These are phyloP conservation scores for Gossypium raimondii DNA, from an alignment of 345 rosid genomes.

Conservation along the genomic window DNA sequence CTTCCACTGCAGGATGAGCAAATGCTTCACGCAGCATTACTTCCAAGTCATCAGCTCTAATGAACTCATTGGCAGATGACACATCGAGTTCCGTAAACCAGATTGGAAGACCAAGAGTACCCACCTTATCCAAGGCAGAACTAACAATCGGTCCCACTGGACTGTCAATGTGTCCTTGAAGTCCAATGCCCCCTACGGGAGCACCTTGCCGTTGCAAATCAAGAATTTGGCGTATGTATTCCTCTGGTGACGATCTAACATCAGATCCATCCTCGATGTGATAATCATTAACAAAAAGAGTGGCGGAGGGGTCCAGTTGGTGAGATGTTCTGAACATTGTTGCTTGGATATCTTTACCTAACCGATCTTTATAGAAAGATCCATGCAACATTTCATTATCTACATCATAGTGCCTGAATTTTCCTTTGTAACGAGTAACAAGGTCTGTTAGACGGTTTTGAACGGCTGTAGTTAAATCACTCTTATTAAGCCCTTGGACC, in stretches of 20 bases:
- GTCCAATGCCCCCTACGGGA: conserved; percentile 21
- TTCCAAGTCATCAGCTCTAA: conserved; percentile 77
- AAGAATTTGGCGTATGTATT: conserved; percentile 44
- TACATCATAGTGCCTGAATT: conserved; percentile 71
- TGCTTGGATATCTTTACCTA: conserved; percentile 60
- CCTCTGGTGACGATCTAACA: conserved; percentile 61
- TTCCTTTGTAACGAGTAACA: conserved; percentile 55
- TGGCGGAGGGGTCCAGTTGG: conserved; percentile 65
- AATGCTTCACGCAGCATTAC: conserved; percentile 85
- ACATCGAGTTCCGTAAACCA: conserved; percentile 62
- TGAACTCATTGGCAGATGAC: conserved; percentile 51
- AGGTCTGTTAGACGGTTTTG: conserved; percentile 42
- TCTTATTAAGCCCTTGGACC: conserved; percentile 37
- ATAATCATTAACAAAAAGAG: conserved; percentile 81
- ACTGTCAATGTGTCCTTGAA: conserved; percentile 38
- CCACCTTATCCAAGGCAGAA: conserved; percentile 54
- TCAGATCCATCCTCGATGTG: conserved; percentile 81
- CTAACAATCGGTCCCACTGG: conserved; percentile 47
- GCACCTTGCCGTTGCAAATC: conserved; percentile 72
- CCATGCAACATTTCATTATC: conserved; percentile 66
- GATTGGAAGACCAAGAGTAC: conserved; percentile 46
- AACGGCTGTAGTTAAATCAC: conserved; percentile 33
- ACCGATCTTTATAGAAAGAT: conserved; percentile 61
- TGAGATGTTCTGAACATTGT: conserved; percentile 69
- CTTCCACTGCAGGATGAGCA: conserved; percentile 85